These are phyloP conservation scores for Pichia exigua DNA, from an alignment of 805 yeast genomes.

Conservation along the genomic window DNA sequence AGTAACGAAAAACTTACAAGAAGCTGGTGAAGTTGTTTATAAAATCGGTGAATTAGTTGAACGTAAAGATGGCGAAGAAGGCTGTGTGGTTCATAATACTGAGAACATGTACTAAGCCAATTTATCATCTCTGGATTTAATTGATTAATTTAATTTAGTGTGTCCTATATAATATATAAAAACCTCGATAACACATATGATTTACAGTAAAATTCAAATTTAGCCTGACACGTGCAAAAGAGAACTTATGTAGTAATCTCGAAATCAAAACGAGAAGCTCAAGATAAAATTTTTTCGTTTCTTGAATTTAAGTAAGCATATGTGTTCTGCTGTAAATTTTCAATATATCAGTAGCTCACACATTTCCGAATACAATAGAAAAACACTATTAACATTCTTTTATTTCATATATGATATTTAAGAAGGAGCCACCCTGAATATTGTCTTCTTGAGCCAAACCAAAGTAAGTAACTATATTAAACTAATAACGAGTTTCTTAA, in stretches of 20 bases:
- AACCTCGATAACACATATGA: background rate
- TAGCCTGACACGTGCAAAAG: no score
- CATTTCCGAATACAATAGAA: background rate
- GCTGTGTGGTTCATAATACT: conserved; percentile 49
- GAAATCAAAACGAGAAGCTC: background rate
- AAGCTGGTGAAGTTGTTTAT: conserved; percentile 70
- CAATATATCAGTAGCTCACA: background rate
- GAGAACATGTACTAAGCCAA: conserved; percentile 33
- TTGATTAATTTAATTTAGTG: background rate
- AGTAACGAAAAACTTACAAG: conserved; percentile 44
- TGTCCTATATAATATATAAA: background rate
- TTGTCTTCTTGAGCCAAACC: background rate
- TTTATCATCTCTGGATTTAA: background rate
- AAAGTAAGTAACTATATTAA: background rate
- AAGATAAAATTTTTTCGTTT: no score
- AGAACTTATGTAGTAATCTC: no score
- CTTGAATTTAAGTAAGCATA: background rate
- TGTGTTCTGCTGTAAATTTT: background rate
- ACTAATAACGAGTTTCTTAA: background rate
- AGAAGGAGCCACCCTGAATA: conserved; percentile 4
- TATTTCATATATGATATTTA: background rate
- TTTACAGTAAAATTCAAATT: no score
- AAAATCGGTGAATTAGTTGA: conserved; percentile 53
- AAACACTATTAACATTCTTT: background rate
- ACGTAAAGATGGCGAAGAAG: conserved; percentile 41